phyloP scores from a whole-genome alignment of 2,329 filamentous ascomycete genomes.

The Dactylella cylindrospora region DNA sequence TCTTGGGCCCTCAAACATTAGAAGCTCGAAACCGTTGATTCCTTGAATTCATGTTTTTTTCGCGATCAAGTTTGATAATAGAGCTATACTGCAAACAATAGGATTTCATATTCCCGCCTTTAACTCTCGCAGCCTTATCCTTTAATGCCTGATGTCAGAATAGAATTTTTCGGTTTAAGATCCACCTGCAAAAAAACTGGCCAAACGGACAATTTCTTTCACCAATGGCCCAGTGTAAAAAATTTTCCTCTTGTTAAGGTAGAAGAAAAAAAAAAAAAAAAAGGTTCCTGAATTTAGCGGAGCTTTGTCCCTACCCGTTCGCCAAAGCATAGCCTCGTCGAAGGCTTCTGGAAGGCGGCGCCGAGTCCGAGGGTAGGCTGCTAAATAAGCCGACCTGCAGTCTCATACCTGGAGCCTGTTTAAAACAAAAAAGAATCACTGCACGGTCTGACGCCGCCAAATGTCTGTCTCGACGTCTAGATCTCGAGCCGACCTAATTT shows the following conservation, averaged over 20 bases:
- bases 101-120: too few species aligned
- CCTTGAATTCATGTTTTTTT: too few species aligned
- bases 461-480: conserved; percentile 14
- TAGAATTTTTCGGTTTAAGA: conserved; percentile 32
- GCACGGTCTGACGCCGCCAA: conserved; percentile 7
- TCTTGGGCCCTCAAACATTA: too few species aligned
- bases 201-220: conserved; percentile 38
- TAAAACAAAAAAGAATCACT: conserved; percentile 1
- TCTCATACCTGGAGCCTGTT: too few species aligned
- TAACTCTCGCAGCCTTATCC: not conserved
- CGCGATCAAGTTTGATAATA: too few species aligned
- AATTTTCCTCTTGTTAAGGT: conserved; percentile 11
- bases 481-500: conserved; percentile 34
- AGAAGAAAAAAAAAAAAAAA: conserved; percentile 5
- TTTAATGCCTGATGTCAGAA: conserved; percentile 32
- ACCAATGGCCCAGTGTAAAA: too few species aligned
- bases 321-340: conserved; percentile 28
- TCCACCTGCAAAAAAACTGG: conserved; percentile 10
- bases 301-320: conserved; percentile 16
- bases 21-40: too few species aligned
- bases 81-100: too few species aligned
- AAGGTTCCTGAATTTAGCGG: not conserved
- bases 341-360: conserved; percentile 30
- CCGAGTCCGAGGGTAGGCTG: conserved; percentile 16
- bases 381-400: not conserved